A percentile compares a stretch with the other conserved stretches of the same genome.
Evolutionary conservation across 305 asterid species (phyloP).

Genomic region (Salvia sclarea): DNA sequence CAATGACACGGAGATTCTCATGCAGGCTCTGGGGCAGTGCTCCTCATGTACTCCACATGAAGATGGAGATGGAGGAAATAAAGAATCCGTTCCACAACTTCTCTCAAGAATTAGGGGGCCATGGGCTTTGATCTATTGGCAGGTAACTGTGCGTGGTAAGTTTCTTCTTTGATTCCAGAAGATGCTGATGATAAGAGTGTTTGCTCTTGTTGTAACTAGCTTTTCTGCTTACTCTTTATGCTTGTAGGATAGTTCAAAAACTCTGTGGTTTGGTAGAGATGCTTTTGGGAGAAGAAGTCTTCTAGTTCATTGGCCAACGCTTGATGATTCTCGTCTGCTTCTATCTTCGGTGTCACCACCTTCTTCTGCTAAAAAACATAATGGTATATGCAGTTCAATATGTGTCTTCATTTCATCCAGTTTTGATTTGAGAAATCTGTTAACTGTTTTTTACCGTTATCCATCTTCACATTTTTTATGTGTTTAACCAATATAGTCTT

Average conservation of each 20-base stretch:
- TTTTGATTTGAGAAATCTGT: not conserved
- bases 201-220: constrained; percentile 8
- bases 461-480: too few species aligned
- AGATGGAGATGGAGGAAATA: constrained; percentile 37
- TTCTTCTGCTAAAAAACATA: constrained; percentile 41
- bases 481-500: too few species aligned
- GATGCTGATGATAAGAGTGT: constrained; percentile 22
- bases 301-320: constrained; percentile 93
- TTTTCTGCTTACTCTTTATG: constrained; percentile 37
- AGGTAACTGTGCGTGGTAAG: constrained; percentile 95
- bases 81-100: constrained; percentile 58
- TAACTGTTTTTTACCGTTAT: constrained; percentile 1
- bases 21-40: constrained; percentile 66
- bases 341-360: constrained; percentile 86
- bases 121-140: constrained; percentile 96
- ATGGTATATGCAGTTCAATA: constrained; percentile 47
- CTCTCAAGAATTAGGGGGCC: constrained; percentile 91
- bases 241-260: constrained; percentile 72
- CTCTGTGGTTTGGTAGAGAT: constrained; percentile 96
- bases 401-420: constrained; percentile 5
- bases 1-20: constrained; percentile 78
- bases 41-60: constrained; percentile 53
- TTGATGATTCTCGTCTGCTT: constrained; percentile 70
- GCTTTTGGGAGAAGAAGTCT: constrained; percentile 96
- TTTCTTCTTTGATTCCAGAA: constrained; percentile 39